phyloP scores from a whole-genome alignment of 768 basidiomycete species.

The Boletus insuetus region DNA sequence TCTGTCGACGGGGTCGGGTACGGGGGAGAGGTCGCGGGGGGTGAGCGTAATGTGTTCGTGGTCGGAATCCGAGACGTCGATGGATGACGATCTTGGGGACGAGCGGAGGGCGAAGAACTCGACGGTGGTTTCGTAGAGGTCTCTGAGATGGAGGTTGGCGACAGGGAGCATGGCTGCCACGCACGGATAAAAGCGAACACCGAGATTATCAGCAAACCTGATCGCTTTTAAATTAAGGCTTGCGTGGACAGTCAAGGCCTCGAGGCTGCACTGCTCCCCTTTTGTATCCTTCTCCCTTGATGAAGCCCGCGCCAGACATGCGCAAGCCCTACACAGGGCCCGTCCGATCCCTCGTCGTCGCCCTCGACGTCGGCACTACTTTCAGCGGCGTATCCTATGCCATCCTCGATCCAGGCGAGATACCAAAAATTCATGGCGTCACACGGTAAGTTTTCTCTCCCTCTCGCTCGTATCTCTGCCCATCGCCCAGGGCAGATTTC shows the following conservation, averaged over 20 bases:
- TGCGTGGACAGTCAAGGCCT: conserved; percentile 20
- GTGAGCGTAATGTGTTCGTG: conserved; percentile 26
- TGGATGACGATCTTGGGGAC: conserved; percentile 31
- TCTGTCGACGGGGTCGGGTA: conserved; percentile 39
- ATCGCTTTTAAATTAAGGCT: conserved; percentile 18
- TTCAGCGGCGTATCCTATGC: conserved; percentile 84
- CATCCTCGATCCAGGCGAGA: conserved; percentile 76
- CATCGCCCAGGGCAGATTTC: conserved; percentile 50
- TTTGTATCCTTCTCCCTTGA: conserved; percentile 31
- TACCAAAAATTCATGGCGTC: conserved; percentile 78
- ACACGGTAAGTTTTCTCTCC: conserved; percentile 51
- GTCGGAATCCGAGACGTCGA: conserved; percentile 30
- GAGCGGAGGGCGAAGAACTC: conserved; percentile 54
- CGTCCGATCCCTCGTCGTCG: conserved; percentile 66
- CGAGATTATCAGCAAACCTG: conserved; percentile 37
- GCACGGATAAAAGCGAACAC: conserved; percentile 34
- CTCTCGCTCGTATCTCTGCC: background rate
- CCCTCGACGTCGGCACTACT: conserved; percentile 80
- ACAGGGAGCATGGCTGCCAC: conserved; percentile 41
- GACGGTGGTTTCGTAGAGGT: conserved; percentile 53
- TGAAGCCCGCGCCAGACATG: conserved; percentile 54
- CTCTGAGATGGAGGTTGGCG: conserved; percentile 46
- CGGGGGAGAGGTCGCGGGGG: conserved; percentile 35
- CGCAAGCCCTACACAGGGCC: conserved; percentile 72
- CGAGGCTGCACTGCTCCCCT: conserved; percentile 13